phyloP scores from a whole-genome alignment of 1,284 basidiomycete species.

The Mycena citricolor region DNA sequence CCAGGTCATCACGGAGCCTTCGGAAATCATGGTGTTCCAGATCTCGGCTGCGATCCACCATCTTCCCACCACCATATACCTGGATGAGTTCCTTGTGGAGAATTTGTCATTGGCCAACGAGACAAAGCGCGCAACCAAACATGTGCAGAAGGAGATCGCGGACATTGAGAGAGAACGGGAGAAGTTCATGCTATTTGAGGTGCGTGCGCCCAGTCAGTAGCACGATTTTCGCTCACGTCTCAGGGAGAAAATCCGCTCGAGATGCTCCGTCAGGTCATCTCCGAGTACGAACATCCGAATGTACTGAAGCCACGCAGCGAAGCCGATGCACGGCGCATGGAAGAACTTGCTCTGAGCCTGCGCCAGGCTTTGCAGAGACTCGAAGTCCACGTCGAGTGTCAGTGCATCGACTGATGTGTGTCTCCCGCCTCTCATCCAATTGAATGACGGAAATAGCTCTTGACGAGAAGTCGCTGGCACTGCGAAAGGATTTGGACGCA shows the following conservation, averaged over 20 bases:
- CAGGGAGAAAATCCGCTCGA: conserved; percentile 63
- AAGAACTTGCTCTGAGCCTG: conserved; percentile 42
- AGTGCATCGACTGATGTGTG: too few species aligned
- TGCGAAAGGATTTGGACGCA: conserved; percentile 42
- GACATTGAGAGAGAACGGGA: conserved; percentile 46
- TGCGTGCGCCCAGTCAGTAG: conserved; percentile 31
- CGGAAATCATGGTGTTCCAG: conserved; percentile 62
- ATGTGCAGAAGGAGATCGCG: conserved; percentile 48
- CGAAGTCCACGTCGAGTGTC: too few species aligned
- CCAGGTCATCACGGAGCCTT: conserved; percentile 59
- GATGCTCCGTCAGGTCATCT: conserved; percentile 55
- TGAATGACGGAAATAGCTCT: conserved; percentile 42
- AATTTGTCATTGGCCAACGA: conserved; percentile 52
- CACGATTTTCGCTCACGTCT: too few species aligned
- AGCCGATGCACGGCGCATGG: conserved; percentile 41
- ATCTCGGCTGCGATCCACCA: conserved; percentile 49
- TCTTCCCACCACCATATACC: conserved; percentile 63
- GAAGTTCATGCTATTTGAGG: conserved; percentile 53
- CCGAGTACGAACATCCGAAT: conserved; percentile 73
- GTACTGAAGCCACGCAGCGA: too few species aligned
- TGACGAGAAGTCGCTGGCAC: conserved; percentile 44
- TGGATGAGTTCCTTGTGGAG: conserved; percentile 67
- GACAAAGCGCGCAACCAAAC: conserved; percentile 45
- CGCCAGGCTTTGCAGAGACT: conserved; percentile 37
- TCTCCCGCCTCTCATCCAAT: too few species aligned